Evolutionary conservation across 2,329 filamentous ascomycete genomes (phyloP).

Genomic region (Fusarium pilosicola): DNA sequence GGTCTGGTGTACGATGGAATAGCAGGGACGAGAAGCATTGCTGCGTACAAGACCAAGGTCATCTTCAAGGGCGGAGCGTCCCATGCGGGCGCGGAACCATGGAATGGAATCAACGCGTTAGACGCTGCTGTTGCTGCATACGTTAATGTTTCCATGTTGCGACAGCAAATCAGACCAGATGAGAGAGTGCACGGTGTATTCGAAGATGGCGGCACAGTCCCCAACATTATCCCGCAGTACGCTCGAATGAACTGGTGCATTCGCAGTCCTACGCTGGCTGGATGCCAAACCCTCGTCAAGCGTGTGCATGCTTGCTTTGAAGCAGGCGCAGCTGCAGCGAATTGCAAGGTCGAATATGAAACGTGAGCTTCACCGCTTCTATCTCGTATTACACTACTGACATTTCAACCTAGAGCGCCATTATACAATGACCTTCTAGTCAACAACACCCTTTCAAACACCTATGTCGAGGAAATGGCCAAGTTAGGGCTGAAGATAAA

Average conservation of each 20-base stretch:
- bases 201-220: not conserved
- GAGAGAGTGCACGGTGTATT: not conserved
- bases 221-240: not conserved
- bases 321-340: not conserved
- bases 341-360: not conserved
- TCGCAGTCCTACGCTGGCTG: not conserved
- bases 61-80: not conserved
- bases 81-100: not conserved
- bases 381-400: accelerated
- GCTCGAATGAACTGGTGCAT: not conserved
- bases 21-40: not conserved
- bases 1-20: not conserved
- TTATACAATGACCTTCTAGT: not conserved
- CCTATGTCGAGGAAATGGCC: not conserved
- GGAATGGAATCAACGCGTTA: not conserved
- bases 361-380: not conserved
- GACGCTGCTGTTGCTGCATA: not conserved
- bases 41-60: not conserved
- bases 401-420: not conserved
- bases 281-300: not conserved
- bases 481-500: not conserved
- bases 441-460: not conserved
- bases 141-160: not conserved
- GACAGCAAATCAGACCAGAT: not conserved
- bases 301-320: not conserved